Evolutionary conservation across 1,284 basidiomycete genomes (phyloP).

Genomic region (Sutorius eximius): DNA sequence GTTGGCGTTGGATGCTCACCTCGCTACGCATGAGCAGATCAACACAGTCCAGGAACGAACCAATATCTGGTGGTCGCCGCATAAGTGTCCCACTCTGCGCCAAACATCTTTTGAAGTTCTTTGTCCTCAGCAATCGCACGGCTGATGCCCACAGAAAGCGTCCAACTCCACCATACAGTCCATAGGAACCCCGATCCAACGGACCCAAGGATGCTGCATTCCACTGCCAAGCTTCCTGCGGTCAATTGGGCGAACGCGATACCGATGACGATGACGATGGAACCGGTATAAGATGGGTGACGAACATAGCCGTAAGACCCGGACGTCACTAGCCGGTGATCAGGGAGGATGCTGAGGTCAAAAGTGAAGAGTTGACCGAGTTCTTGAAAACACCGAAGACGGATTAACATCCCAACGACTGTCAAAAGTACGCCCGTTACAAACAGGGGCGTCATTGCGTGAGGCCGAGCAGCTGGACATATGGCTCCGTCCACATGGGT

Average conservation of each 20-base stretch:
- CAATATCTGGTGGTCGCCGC: conserved; percentile 49
- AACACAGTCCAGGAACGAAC: conserved; percentile 52
- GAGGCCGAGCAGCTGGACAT: conserved; percentile 37
- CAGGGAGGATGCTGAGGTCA: conserved; percentile 56
- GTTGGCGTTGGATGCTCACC: neutral
- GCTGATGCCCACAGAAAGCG: conserved; percentile 48
- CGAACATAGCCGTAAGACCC: conserved; percentile 56
- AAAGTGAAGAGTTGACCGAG: conserved; percentile 61
- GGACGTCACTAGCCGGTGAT: conserved; percentile 54
- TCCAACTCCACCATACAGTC: conserved; percentile 53
- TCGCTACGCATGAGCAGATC: conserved; percentile 4
- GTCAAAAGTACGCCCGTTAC: conserved; percentile 50
- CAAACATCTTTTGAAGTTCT: conserved; percentile 51
- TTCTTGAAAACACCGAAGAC: conserved; percentile 40
- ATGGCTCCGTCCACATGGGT: conserved; percentile 29
- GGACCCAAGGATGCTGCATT: conserved; percentile 44
- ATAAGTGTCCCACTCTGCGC: conserved; percentile 53
- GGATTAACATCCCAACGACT: conserved; percentile 44
- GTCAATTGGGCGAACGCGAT: conserved; percentile 53
- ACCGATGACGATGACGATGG: conserved; percentile 50
- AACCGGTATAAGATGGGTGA: conserved; percentile 55
- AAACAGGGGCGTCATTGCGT: conserved; percentile 46
- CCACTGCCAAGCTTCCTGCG: conserved; percentile 52
- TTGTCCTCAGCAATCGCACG: conserved; percentile 54
- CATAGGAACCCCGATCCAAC: conserved; percentile 39